phyloP scores from a whole-genome alignment of 1,284 basidiomycete species.

The Heterobasidion irregulare region DNA sequence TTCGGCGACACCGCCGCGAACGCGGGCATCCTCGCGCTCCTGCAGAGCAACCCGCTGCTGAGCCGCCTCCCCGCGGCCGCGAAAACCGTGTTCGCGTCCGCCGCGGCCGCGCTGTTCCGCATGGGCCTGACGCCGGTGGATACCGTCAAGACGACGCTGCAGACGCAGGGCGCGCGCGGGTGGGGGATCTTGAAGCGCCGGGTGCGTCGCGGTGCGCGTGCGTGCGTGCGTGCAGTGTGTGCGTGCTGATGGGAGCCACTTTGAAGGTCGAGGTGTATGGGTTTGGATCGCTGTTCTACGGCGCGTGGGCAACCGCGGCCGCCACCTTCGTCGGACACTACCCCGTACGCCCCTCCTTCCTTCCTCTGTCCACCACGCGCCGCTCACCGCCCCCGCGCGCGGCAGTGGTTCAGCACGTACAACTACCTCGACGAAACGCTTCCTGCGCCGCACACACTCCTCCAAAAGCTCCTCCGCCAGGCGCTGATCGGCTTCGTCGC shows the following conservation, averaged over 20 bases:
- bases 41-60: slow-evolving; percentile 64
- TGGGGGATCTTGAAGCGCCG: slow-evolving; percentile 56
- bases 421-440: slow-evolving; percentile 67
- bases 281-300: slow-evolving; percentile 76
- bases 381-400: slow-evolving; percentile 4
- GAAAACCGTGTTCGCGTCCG: slow-evolving; percentile 65
- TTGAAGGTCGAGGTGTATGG: slow-evolving; percentile 65
- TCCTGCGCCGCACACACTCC: slow-evolving; percentile 43
- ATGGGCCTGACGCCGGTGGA: slow-evolving; percentile 86
- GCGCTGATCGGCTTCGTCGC: slow-evolving; percentile 85
- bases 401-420: slow-evolving; percentile 74
- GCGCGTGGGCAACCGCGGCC: slow-evolving; percentile 80
- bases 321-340: slow-evolving; percentile 91
- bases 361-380: too few species aligned
- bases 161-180: slow-evolving; percentile 75
- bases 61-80: slow-evolving; percentile 49
- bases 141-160: slow-evolving; percentile 87
- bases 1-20: slow-evolving; percentile 90
- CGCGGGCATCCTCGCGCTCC: slow-evolving; percentile 69
- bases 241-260: not conserved
- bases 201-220: slow-evolving; percentile 26
- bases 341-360: too few species aligned
- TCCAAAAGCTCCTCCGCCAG: slow-evolving; percentile 61
- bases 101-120: slow-evolving; percentile 69
- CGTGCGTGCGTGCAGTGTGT: not conserved